Conservation (phyloP, 2,329 filamentous ascomycete species). For the Rhytidhysteron rufulum region DNA sequence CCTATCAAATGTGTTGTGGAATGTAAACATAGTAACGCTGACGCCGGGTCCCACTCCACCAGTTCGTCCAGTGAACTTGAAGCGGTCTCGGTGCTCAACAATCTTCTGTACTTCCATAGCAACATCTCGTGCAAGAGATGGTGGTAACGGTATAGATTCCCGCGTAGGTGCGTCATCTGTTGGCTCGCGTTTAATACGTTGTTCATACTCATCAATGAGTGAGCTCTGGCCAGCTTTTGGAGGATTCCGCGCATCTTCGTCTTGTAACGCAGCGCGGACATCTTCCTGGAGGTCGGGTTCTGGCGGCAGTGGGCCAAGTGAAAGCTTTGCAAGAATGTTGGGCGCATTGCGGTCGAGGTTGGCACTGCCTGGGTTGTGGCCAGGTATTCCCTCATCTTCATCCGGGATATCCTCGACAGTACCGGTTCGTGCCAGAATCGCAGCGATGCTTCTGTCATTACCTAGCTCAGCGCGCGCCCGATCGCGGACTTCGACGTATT, state of each 20-base stretch:
- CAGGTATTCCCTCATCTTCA: conserved; percentile 67
- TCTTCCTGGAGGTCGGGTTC: conserved; percentile 80
- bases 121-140: conserved; percentile 84
- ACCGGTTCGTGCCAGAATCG: conserved; percentile 53
- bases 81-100: conserved; percentile 86
- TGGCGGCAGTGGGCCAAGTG: conserved; percentile 78
- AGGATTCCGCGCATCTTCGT: conserved; percentile 76
- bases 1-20: conserved; percentile 93
- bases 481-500: conserved; percentile 56
- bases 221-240: conserved; percentile 67
- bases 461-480: conserved; percentile 53
- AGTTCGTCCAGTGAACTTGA: conserved; percentile 79
- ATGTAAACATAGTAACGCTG: conserved; percentile 95
- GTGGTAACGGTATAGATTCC: conserved; percentile 77
- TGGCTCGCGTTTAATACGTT: conserved; percentile 84
- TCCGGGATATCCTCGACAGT: conserved; percentile 56
- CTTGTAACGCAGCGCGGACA: conserved; percentile 79
- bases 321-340: conserved; percentile 59
- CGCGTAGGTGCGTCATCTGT: conserved; percentile 77
- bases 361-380: conserved; percentile 62
- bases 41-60: conserved; percentile 79
- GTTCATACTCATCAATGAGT: conserved; percentile 82
- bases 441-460: conserved; percentile 57
- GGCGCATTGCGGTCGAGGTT: conserved; percentile 58
- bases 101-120: conserved; percentile 92